Evolutionary conservation across 2,329 filamentous ascomycete genomes (phyloP).

Genomic region (Arachnomyces sp.): DNA sequence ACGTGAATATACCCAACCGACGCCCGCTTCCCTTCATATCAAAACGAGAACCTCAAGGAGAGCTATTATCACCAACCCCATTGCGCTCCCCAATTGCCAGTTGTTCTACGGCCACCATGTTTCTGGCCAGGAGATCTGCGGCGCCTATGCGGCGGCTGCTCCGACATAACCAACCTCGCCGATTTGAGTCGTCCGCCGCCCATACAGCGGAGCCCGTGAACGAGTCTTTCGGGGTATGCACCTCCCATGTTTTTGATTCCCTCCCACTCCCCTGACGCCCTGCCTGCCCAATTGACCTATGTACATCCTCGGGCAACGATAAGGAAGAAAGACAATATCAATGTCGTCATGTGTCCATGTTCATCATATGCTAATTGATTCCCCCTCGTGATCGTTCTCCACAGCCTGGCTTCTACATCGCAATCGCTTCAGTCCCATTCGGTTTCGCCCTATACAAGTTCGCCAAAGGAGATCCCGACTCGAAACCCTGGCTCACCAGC

Average conservation of each 20-base stretch:
- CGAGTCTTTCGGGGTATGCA: conserved; percentile 40
- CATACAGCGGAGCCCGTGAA: conserved; percentile 35
- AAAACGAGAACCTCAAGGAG: background rate
- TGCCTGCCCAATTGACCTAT: background rate
- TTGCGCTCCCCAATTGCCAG: conserved; percentile 20
- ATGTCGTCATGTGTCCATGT: background rate
- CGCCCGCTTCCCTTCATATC: conserved; percentile 1
- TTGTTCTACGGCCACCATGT: conserved; percentile 30
- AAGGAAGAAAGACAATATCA: background rate
- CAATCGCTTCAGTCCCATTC: conserved; percentile 35
- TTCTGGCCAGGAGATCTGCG: conserved; percentile 34
- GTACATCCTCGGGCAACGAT: background rate
- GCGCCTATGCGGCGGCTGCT: conserved; percentile 30
- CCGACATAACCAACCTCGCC: conserved; percentile 36
- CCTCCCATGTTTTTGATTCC: conserved; percentile 11
- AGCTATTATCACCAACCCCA: background rate
- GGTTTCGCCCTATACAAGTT: conserved; percentile 37
- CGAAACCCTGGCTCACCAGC: conserved; percentile 33
- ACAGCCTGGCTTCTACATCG: conserved; percentile 43
- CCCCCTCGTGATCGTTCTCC: background rate
- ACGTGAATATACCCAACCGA: conserved; percentile 10
- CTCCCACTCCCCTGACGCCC: background rate
- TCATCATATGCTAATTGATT: background rate
- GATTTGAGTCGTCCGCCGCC: conserved; percentile 37
- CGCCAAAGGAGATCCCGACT: conserved; percentile 30